These are phyloP conservation scores for Rubia balearica DNA, from an alignment of 305 asterid species.

Conservation along the genomic window DNA sequence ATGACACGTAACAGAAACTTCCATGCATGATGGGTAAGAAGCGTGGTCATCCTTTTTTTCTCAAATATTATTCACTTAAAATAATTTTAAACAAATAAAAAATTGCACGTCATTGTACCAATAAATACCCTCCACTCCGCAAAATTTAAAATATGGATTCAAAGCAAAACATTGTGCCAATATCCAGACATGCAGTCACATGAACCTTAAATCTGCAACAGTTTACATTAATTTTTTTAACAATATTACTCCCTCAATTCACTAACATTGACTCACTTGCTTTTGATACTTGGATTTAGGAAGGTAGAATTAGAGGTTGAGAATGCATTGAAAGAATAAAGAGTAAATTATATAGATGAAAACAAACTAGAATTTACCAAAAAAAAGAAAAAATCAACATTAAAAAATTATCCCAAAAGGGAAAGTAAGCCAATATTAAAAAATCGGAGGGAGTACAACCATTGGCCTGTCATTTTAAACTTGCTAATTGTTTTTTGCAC, in stretches of 20 bases:
- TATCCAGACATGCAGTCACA: not conserved
- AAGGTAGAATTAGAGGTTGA: too few species aligned
- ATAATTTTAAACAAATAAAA: not conserved
- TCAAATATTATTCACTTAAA: not conserved
- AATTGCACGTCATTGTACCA: not conserved
- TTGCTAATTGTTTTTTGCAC: too few species aligned
- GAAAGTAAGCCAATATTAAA: too few species aligned
- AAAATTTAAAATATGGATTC: not conserved
- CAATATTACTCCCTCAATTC: too few species aligned
- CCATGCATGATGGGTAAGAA: not conserved
- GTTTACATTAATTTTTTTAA: not conserved
- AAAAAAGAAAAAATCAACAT: too few species aligned
- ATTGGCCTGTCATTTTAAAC: not conserved
- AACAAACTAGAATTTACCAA: too few species aligned
- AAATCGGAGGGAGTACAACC: too few species aligned
- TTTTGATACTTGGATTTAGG: too few species aligned
- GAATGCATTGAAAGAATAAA: too few species aligned
- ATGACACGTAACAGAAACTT: slow-evolving; percentile 7
- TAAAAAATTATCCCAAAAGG: too few species aligned
- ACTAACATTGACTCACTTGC: too few species aligned
- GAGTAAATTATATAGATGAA: too few species aligned
- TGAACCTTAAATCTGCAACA: not conserved
- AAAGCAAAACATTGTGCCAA: not conserved
- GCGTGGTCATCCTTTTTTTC: not conserved
- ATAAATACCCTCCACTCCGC: not conserved